Conservation (phyloP, 306 rosid genomes). For the Prunus dulcis region DNA sequence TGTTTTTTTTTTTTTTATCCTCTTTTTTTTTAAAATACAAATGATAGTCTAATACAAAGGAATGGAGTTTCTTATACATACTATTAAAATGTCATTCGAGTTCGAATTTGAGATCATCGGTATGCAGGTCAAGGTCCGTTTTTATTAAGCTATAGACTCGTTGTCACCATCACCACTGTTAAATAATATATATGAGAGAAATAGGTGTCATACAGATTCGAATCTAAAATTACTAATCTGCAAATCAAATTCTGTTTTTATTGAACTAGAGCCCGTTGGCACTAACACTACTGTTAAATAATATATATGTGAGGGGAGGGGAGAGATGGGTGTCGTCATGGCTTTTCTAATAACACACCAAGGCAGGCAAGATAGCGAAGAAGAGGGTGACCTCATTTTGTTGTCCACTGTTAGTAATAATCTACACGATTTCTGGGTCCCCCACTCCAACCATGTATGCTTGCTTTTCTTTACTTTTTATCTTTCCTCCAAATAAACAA, state of each 20-base stretch:
- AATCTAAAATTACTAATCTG: fast-evolving
- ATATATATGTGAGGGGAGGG: not conserved
- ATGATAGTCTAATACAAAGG: no score
- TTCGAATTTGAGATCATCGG: fast-evolving
- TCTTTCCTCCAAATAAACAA: not conserved
- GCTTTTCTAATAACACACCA: conserved; percentile 12
- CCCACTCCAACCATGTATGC: not conserved
- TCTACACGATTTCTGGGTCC: conserved; percentile 16
- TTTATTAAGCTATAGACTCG: no score
- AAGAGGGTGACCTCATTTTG: conserved; percentile 11
- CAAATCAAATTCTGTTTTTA: fast-evolving
- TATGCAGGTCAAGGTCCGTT: fast-evolving
- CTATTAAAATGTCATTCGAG: no score
- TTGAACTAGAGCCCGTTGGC: no score
- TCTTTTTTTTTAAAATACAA: no score
- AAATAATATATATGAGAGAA: no score
- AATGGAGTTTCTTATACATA: no score
- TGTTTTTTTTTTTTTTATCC: no score
- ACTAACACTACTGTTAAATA: no score
- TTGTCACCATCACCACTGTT: no score
- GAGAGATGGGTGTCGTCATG: conserved; percentile 4
- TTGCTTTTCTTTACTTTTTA: not conserved
- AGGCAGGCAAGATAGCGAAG: not conserved
- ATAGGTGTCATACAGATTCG: fast-evolving
- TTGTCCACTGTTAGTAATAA: not conserved